Conservation (phyloP, 2,329 filamentous ascomycete genomes). For the Harringtonia aguacate region DNA sequence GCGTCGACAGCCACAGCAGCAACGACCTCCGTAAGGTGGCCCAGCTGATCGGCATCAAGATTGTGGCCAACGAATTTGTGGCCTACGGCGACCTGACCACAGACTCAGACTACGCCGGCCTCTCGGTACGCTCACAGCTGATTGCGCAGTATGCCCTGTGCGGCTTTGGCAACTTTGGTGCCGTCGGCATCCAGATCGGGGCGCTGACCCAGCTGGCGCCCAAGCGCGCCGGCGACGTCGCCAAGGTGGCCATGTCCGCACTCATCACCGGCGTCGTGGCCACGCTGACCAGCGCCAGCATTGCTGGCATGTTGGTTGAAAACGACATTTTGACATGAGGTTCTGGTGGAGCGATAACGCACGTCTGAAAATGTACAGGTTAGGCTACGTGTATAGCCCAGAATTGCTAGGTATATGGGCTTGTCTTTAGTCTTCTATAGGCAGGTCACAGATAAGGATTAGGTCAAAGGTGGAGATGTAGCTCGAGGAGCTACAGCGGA, state of each 20-base stretch:
- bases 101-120: conserved; percentile 37
- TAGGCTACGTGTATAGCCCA: too few species aligned
- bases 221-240: conserved; percentile 61
- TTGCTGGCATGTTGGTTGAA: conserved; percentile 64
- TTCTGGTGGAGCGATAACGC: too few species aligned
- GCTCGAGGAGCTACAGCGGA: too few species aligned
- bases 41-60: conserved; percentile 67
- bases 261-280: conserved; percentile 68
- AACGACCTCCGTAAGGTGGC: conserved; percentile 61
- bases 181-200: conserved; percentile 81
- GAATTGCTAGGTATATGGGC: too few species aligned
- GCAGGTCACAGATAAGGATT: too few species aligned
- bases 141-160: conserved; percentile 83
- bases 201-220: conserved; percentile 76
- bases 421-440: too few species aligned
- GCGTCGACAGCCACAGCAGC: conserved; percentile 50
- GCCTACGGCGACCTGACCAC: conserved; percentile 42
- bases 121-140: conserved; percentile 61
- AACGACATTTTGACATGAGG: conserved; percentile 14
- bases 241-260: conserved; percentile 64
- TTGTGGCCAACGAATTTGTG: conserved; percentile 78
- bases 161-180: conserved; percentile 77
- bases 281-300: conserved; percentile 67
- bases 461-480: too few species aligned
- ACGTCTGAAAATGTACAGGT: too few species aligned